These are phyloP conservation scores for Cryoendolithus antarcticus DNA, from an alignment of 2,329 filamentous ascomycete species.

Conservation along the genomic window DNA sequence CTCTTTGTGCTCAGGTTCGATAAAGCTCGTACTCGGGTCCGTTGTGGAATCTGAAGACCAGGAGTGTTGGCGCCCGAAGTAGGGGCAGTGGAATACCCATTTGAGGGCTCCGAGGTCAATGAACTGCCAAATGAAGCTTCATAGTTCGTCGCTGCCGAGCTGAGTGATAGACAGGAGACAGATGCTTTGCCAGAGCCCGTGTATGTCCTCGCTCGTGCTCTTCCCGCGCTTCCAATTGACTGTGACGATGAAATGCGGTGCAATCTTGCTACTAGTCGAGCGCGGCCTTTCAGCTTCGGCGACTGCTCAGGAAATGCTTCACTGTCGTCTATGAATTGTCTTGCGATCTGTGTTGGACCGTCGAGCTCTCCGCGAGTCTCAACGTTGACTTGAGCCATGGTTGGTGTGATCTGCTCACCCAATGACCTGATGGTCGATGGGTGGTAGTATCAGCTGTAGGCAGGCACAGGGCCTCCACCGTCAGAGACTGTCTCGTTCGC, in stretches of 20 bases:
- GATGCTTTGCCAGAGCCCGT: constrained; percentile 50
- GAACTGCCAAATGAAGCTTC: constrained; percentile 42
- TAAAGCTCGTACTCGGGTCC: constrained; percentile 44
- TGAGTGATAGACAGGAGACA: constrained; percentile 52
- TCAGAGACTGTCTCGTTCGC: no score
- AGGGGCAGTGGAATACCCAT: constrained; percentile 44
- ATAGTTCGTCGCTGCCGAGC: constrained; percentile 38
- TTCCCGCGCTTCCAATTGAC: constrained; percentile 52
- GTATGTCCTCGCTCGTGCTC: constrained; percentile 49
- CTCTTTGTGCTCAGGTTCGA: constrained; percentile 35
- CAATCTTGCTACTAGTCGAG: constrained; percentile 60
- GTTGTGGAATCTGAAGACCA: constrained; percentile 33
- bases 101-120: constrained; percentile 43
- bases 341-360: no score
- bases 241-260: constrained; percentile 74
- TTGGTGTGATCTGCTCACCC: no score
- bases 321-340: no score
- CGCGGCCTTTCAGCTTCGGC: constrained; percentile 54
- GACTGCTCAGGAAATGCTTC: constrained; percentile 21
- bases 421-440: no score
- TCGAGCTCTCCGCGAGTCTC: no score
- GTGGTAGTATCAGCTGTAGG: no score
- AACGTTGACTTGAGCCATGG: no score
- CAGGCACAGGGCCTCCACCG: no score
- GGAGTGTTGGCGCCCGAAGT: constrained; percentile 39